Evolutionary conservation across 305 asterid species (phyloP), one percentile per base, ranked within the genome.

Genomic region (Solanum hybrid): DNA sequence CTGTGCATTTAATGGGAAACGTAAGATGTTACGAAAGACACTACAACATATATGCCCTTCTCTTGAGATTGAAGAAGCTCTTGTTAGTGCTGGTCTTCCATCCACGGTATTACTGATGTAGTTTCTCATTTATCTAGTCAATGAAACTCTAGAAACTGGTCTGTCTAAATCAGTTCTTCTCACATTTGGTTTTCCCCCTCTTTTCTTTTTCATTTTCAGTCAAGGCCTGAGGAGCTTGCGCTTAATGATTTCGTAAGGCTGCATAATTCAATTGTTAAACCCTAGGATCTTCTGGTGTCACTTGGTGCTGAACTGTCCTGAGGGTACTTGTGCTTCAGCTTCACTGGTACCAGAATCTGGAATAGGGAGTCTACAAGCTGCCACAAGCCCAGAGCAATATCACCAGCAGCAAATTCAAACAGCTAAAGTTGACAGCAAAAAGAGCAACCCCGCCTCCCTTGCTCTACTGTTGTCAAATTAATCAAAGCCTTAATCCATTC

Each of bases 1-100:
- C 91, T 96, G 98, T 87, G 99, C 99, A 18, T 97, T 97, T 94
- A 97, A 96, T 57, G 98, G 95, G 87, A 97, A 97, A 92, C 99
- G 99, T 31, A 97, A 97, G 92, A 97, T 97, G 99, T 89, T 97
- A 93, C 91, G 98, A 39, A 98, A 97, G 91, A 93, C 99, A 8
- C 98, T 97, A 26, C 98, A 94, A 91, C 99, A 96, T 92, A 91
- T 97, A 28, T 94, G 96, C 79, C 87, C 98, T 40, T 89, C 99
- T 39, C 24, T 92, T 35, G 96, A 95, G 86, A 92, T 96, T 35
- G 99, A 97, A 94, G 96, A 93, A 87, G 99, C 99, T 93, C 94
- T 97, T 35, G 88, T 80, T 14, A 82, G 93, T 83, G 80, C 91
- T 89, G 95, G 97, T 92, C 96, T 97, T 92, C 93, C 93, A 57